Percentiles rank a stretch among this genome's conserved stretches.
Conservation (phyloP, 352 stramenopile species). For the Phytophthora capsici region DNA sequence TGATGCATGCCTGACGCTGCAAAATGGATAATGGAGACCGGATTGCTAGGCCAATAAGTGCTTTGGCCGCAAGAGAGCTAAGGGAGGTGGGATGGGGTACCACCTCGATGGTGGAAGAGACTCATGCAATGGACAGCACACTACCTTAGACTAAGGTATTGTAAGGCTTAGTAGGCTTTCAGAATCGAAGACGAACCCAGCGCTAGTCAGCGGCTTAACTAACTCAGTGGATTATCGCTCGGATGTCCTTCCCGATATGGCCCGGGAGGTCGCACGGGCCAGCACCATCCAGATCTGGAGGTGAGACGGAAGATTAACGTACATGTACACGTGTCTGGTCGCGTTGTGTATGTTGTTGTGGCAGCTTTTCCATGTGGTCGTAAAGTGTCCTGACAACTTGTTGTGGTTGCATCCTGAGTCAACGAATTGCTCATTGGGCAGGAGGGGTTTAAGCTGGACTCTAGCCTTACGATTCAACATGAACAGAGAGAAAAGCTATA, state of each 20-base stretch:
- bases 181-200: constrained; percentile 10
- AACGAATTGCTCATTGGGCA: too few relatives aligned
- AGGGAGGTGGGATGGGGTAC: constrained; percentile 21
- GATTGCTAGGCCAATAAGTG: background rate
- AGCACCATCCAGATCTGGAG: constrained; percentile 14
- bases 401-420: background rate
- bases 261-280: background rate
- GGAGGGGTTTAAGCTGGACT: too few relatives aligned
- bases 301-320: background rate
- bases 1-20: constrained; percentile 19
- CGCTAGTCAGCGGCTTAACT: background rate
- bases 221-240: constrained; percentile 1
- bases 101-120: constrained; percentile 11
- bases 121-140: constrained; percentile 1
- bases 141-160: too few relatives aligned
- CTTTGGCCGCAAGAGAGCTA: constrained; percentile 15
- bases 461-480: too few relatives aligned
- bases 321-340: background rate
- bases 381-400: background rate
- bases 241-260: background rate
- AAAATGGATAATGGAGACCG: constrained; percentile 33
- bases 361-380: background rate
- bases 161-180: constrained; percentile 4
- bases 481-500: too few relatives aligned
- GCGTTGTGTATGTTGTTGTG: background rate